These are phyloP conservation scores for Brachypodium distachyon DNA, from an alignment of 202 grass and related monocot species.

Conservation along the genomic window DNA sequence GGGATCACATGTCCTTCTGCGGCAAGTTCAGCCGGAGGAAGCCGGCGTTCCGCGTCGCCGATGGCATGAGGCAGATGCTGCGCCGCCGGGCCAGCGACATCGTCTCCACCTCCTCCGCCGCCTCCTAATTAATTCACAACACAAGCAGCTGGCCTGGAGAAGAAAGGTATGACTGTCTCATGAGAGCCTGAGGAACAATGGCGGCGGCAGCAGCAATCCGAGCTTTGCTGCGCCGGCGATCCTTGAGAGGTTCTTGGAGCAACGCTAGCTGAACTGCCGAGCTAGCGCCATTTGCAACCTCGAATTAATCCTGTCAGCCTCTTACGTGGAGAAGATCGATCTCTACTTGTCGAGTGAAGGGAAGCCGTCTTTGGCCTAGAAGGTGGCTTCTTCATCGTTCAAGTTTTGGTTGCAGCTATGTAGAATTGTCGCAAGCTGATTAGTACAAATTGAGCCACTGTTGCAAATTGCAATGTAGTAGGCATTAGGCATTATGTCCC, in stretches of 20 bases:
- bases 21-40: conserved; percentile 48
- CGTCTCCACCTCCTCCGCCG: conserved; percentile 3
- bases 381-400: conserved; percentile 25
- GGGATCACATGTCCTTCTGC: conserved; percentile 72
- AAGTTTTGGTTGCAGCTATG: not conserved
- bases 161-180: not conserved
- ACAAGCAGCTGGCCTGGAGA: no score
- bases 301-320: not conserved
- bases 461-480: no score
- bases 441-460: not conserved
- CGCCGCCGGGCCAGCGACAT: conserved; percentile 44
- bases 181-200: no score
- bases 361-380: conserved; percentile 32
- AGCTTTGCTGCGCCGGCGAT: not conserved
- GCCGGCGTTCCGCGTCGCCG: conserved; percentile 65
- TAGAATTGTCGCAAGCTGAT: conserved; percentile 2
- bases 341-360: not conserved
- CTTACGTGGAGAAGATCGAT: not conserved
- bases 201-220: not conserved
- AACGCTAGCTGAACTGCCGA: not conserved
- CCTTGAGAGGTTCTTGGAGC: not conserved
- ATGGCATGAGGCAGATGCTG: conserved; percentile 86
- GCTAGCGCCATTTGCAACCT: not conserved
- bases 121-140: conserved; percentile 20
- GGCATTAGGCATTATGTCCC: no score